Evolutionary conservation across 768 basidiomycete genomes (phyloP), one percentile per base, ranked within the genome.

Genomic region (Kwoniella sp.): DNA sequence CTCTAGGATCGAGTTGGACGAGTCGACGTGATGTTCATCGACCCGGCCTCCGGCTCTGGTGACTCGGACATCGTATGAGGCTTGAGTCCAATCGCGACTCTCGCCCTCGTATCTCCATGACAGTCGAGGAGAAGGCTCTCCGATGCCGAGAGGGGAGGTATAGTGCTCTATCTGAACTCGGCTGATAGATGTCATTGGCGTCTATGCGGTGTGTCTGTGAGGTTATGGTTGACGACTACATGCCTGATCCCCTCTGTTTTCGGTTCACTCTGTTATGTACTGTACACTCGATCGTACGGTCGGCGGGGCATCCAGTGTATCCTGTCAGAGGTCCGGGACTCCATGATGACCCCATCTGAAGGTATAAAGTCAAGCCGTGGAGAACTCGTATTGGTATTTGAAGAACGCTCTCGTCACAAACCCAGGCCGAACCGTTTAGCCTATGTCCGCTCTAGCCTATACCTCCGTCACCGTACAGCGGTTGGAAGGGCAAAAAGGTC

Each of bases 11-110:
- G 50, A 64, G 12, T 67, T 29, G 15, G 30, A 25, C 19, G 61
- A 67, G 17, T 19, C 40, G 40, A 44, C 17, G 40, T 44, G 40
- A 15, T 44, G 17, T 25, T 62, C 53, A 25, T 59, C 49, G 19
- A 53, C 50, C 15, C 15, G 21, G 51, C 51, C 46, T 5, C 9
- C 12, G n/a, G 24, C n/a, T 8, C 33, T 21, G 26, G 24, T 25
- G n/a, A 71, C 25, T 3, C 60, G 50, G 25, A 74, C 22, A n/a
- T 63, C 67, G 56, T 74, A 74, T 12, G 63, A 60, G n/a, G 48
- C 29, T 53, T 74, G 72, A 12, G 4, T 40, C 72, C 72, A 74
- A 44, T 70, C 66, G 10, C 21, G 22, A 1, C 47, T 27, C 24
- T 49, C 58, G 36, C 64, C 30, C 17, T 37, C 33, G 29, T 65